These are phyloP conservation scores for Fistulifera pelliculosa DNA, from an alignment of 108 stramenopile species.

Conservation along the genomic window DNA sequence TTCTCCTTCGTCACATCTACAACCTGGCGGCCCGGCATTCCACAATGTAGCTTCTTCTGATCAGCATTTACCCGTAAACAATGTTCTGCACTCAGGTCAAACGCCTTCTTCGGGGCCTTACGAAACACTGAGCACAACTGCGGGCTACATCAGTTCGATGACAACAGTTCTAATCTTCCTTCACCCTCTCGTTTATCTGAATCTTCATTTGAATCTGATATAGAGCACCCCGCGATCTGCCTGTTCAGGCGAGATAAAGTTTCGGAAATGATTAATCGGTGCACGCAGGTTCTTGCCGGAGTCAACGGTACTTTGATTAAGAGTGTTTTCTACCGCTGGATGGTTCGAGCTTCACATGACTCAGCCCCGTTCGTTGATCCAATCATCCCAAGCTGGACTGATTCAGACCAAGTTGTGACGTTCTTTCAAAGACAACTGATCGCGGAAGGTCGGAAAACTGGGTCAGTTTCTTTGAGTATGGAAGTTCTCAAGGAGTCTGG, in stretches of 20 bases:
- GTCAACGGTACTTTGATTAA: slow-evolving; percentile 43
- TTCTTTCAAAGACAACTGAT: slow-evolving; percentile 85
- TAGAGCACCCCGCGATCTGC: slow-evolving; percentile 45
- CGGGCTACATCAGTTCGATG: too few species aligned
- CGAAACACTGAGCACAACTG: too few species aligned
- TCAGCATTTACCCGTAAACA: too few species aligned
- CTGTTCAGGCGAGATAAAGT: slow-evolving; percentile 67
- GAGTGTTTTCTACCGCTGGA: slow-evolving; percentile 74
- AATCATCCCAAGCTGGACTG: slow-evolving; percentile 80
- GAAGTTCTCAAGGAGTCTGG: slow-evolving; percentile 76
- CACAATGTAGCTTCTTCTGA: too few species aligned
- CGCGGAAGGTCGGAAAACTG: slow-evolving; percentile 50
- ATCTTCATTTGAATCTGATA: not conserved
- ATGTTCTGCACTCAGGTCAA: too few species aligned
- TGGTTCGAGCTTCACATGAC: slow-evolving; percentile 72
- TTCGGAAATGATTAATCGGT: slow-evolving; percentile 51
- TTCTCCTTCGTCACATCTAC: slow-evolving; percentile 22
- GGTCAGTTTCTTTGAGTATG: slow-evolving; percentile 42
- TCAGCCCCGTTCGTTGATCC: slow-evolving; percentile 53
- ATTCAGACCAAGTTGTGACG: slow-evolving; percentile 39
- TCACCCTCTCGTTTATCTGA: not conserved
- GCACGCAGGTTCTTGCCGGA: slow-evolving; percentile 35
- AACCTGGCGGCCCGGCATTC: slow-evolving; percentile 3
- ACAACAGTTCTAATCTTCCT: not conserved
- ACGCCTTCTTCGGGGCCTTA: too few species aligned